Base-by-base conservation (phyloP, 306 rosid genomes). In the Urtica urens region DNA sequence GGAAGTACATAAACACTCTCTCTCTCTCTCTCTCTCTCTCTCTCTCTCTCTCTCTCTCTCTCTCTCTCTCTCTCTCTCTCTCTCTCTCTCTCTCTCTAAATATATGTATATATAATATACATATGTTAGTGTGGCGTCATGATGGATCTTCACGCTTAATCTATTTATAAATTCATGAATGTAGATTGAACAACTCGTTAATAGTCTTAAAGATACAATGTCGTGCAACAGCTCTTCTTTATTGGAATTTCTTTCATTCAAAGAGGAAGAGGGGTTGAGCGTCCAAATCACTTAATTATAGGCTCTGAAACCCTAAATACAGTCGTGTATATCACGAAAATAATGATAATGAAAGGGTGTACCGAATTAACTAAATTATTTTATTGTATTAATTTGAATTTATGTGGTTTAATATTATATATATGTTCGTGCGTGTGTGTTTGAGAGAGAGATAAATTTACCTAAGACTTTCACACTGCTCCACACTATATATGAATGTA, bases 1-100 rank as follows among this genome's bases (percentile, higher is more conserved):
- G 50, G 57, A 68, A 60, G 60, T 11, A 38, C 22, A 35, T 5
- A 5, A 3, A 35, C n/a, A 31, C 29, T 15, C 25, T 26, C 30
- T 29, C 49, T 23, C 10, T n/a, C 43, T 44, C 20, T 30, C 16
- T 22, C 20, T 8, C 7, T 6, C 16, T 11, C 29, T 22, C 8
- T n/a, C n/a, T n/a, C n/a, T n/a, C n/a, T n/a, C n/a, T n/a, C n/a
- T n/a, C n/a, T n/a, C n/a, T n/a, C n/a, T n/a, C n/a, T n/a, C n/a
- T n/a, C n/a, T n/a, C n/a, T n/a, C n/a, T n/a, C n/a, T n/a, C n/a
- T n/a, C n/a, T n/a, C n/a, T n/a, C n/a, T n/a, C n/a, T n/a, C n/a
- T n/a, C n/a, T n/a, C n/a, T n/a, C n/a, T n/a, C n/a, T n/a, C n/a
- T n/a, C n/a, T n/a, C n/a, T 35, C 2, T 35, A 35, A 9, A 35